Percentiles rank a stretch among this genome's conserved stretches.
phyloP scores from a whole-genome alignment of 208 protist genomes.

The Crithidia fasciculata region DNA sequence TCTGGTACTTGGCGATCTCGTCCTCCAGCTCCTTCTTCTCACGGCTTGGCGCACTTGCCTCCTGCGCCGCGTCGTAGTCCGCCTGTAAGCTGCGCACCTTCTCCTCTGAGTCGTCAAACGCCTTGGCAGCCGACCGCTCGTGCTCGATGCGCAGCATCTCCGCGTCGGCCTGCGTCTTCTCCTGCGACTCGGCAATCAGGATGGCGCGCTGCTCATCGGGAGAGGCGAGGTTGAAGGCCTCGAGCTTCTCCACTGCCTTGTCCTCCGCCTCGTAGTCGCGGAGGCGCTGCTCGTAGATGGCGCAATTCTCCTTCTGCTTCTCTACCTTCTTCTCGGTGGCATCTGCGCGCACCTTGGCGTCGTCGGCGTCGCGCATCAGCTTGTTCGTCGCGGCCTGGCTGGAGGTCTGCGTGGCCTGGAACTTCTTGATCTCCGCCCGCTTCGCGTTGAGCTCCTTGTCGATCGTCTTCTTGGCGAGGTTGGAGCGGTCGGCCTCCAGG shows the following conservation, averaged over 20 bases:
- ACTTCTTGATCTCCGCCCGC: conserved; percentile 42
- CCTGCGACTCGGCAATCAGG: conserved; percentile 33
- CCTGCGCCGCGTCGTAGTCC: conserved; percentile 58
- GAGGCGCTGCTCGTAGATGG: conserved; percentile 36
- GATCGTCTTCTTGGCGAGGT: conserved; percentile 33
- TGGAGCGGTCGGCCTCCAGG: conserved; percentile 53
- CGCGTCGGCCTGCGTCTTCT: conserved; percentile 27
- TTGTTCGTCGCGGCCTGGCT: conserved; percentile 27
- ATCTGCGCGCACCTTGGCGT: conserved; percentile 47
- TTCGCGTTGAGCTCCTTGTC: conserved; percentile 45
- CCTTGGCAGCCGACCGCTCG: conserved; percentile 28
- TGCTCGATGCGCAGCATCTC: conserved; percentile 40
- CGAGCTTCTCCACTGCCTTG: conserved; percentile 47
- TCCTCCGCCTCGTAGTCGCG: conserved; percentile 41
- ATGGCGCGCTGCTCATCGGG: conserved; percentile 54
- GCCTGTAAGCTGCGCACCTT: conserved; percentile 36
- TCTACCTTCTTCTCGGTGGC: conserved; percentile 50
- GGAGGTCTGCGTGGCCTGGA: conserved; percentile 35
- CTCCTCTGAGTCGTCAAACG: conserved; percentile 21
- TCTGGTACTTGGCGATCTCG: conserved; percentile 54
- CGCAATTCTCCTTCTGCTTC: conserved; percentile 37
- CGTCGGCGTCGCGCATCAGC: conserved; percentile 43
- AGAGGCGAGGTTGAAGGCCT: conserved; percentile 59
- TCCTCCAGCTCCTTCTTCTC: conserved; percentile 56
- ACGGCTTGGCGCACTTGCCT: conserved; percentile 29